A percentile compares a stretch with the other conserved stretches of the same genome.
Evolutionary conservation across 1,284 basidiomycete species (phyloP).

Genomic region (Austroboletus niveus): DNA sequence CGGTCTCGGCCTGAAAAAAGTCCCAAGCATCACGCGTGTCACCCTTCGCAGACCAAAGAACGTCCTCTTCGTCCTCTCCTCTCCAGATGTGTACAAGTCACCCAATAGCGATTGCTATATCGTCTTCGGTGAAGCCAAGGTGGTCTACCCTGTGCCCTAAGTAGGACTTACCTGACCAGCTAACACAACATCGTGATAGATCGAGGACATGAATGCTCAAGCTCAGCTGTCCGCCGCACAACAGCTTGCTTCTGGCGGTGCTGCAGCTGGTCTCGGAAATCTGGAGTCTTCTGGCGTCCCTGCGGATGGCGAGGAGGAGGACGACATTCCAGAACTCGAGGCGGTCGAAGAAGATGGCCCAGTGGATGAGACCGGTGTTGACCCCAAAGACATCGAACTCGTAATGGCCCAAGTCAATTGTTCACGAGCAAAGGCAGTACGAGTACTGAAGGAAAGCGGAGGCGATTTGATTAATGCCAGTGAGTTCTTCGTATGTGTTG

Average conservation of each 20-base stretch:
- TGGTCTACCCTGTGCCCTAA: slow-evolving; percentile 28
- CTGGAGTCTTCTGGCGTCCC: slow-evolving; percentile 51
- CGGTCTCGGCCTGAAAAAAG: slow-evolving; percentile 86
- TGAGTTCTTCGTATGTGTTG: slow-evolving; percentile 45
- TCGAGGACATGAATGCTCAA: slow-evolving; percentile 89
- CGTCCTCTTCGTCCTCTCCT: slow-evolving; percentile 90
- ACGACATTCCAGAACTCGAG: slow-evolving; percentile 82
- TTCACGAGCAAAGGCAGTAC: slow-evolving; percentile 85
- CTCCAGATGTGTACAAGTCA: slow-evolving; percentile 98
- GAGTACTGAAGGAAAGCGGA: slow-evolving; percentile 83
- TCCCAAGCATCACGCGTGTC: slow-evolving; percentile 92
- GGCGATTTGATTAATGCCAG: slow-evolving; percentile 95
- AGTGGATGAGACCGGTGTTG: slow-evolving; percentile 80
- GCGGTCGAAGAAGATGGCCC: slow-evolving; percentile 75
- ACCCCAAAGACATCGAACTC: slow-evolving; percentile 93
- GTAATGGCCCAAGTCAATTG: slow-evolving; percentile 87
- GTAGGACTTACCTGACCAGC: neutral
- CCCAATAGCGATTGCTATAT: slow-evolving; percentile 97
- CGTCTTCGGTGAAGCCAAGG: slow-evolving; percentile 98
- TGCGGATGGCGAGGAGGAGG: slow-evolving; percentile 65
- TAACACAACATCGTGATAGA: slow-evolving; percentile 40
- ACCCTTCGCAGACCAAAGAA: slow-evolving; percentile 94
- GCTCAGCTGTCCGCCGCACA: slow-evolving; percentile 84
- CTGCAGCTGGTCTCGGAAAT: slow-evolving; percentile 47
- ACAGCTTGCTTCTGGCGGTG: slow-evolving; percentile 64